Base-by-base conservation (phyloP, 108 stramenopile species). In the Cyclotella sp. region DNA sequence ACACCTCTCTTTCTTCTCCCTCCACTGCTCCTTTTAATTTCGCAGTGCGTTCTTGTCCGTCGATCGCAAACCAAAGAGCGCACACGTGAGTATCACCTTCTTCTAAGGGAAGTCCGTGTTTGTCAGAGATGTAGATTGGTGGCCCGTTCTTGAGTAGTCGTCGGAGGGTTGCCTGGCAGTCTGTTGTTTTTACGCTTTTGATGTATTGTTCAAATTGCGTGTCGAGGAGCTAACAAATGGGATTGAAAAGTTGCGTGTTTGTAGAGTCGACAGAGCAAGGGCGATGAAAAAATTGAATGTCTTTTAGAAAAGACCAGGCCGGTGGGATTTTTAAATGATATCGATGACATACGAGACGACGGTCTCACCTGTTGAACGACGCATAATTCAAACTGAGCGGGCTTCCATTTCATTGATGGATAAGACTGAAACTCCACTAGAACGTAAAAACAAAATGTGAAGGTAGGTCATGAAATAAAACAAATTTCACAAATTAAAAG, bases 141-240 rank as follows among this genome's bases (percentile, higher is more conserved):
- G 94, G 94, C n/a, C 94, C 94, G 1, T 53, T 64, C 12, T 63
- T 80, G 14, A 95, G 60, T 39, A 95, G 60, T 63, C 94, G 85
- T 53, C 86, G 74, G 49, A 95, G 65, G 59, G 90, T 90, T 27
- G 94, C 94, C 70, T 92, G 90, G 70, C 94, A 95, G 73, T 93
- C 90, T 7, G 90, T 92, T 27, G 70, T 88, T 74, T 90, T 89
- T 49, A 93, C 90, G 3, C 80, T 59, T 51, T 67, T 63, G 45
- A 85, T 76, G 62, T 77, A 89, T 68, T 86, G 73, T 45, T 75
- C 29, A 68, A 85, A 88, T 79, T 87, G 86, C n/a, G 77, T 79
- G 49, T 71, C 62, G 11, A 82, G 63, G 34, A 87, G 72, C 70
- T 83, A 49, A 43, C 0, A 22, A 34, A 26, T 19, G 43, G 16